A percentile compares a stretch with the other conserved stretches of the same genome.
These are phyloP conservation scores for Sarocladium oryzae DNA, from an alignment of 2,329 filamentous ascomycete genomes.

Conservation along the genomic window DNA sequence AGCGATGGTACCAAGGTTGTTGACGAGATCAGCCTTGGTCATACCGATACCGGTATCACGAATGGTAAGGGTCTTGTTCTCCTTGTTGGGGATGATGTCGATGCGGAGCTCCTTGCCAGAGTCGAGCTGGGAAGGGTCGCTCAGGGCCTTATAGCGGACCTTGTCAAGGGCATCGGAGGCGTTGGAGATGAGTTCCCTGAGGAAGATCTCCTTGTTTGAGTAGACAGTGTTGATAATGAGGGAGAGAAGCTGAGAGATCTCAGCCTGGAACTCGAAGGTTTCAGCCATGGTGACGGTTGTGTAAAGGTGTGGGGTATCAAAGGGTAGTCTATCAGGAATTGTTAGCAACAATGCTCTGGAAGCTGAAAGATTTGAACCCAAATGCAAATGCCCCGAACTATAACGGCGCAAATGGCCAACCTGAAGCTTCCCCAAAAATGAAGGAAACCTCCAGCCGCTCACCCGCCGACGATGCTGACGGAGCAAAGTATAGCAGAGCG, in stretches of 20 bases:
- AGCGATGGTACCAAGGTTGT: conserved; percentile 99
- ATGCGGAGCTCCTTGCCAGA: conserved; percentile 96
- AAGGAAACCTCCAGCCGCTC: no score
- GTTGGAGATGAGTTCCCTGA: conserved; percentile 97
- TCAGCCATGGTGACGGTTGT: conserved; percentile 68
- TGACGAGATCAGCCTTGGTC: conserved; percentile 99
- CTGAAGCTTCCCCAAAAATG: not conserved
- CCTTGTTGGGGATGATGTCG: conserved; percentile 98
- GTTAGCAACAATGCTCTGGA: not conserved
- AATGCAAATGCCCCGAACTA: not conserved
- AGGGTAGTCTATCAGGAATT: conserved; percentile 23
- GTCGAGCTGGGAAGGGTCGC: conserved; percentile 95
- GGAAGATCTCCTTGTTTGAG: conserved; percentile 99
- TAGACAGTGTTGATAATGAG: conserved; percentile 99
- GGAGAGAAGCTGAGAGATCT: conserved; percentile 99
- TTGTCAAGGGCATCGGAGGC: conserved; percentile 99
- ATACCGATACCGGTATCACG: conserved; percentile 98
- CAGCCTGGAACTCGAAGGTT: conserved; percentile 99
- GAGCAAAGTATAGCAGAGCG: no score
- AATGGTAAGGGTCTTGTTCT: conserved; percentile 95
- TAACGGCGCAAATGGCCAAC: not conserved
- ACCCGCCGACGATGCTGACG: no score
- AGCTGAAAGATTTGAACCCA: conserved; percentile 7
- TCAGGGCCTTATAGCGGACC: conserved; percentile 97
- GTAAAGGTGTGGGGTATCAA: conserved; percentile 26